A percentile compares a stretch with the other conserved stretches of the same genome.
Conservation (phyloP, 73 alveolate genomes). For the Paramecium sonneborni region DNA sequence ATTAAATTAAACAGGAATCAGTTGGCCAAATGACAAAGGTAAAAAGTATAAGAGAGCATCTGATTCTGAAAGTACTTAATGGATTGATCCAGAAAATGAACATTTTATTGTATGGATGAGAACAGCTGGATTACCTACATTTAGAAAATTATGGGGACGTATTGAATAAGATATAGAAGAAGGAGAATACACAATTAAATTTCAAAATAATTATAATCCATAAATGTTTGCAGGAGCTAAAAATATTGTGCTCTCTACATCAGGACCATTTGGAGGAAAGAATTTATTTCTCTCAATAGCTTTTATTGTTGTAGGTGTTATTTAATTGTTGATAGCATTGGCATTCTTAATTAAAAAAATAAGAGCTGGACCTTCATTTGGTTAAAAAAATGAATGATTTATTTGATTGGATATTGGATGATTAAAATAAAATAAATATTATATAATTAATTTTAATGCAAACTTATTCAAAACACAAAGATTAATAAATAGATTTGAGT, state of each 20-base stretch:
- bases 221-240: constrained; percentile 79
- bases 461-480: background rate
- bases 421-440: background rate
- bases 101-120: constrained; percentile 96
- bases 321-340: constrained; percentile 74
- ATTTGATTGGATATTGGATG: background rate
- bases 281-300: constrained; percentile 78
- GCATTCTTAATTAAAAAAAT: constrained; percentile 62
- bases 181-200: constrained; percentile 72
- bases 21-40: constrained; percentile 87
- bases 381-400: constrained; percentile 45
- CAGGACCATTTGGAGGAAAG: constrained; percentile 88
- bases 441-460: background rate
- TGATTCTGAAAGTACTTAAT: constrained; percentile 61
- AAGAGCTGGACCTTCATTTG: constrained; percentile 60
- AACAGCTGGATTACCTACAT: constrained; percentile 89
- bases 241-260: constrained; percentile 79
- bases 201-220: constrained; percentile 79
- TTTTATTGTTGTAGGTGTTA: constrained; percentile 82
- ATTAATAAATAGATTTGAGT: background rate
- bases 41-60: constrained; percentile 73
- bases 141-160: constrained; percentile 90
- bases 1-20: constrained; percentile 71
- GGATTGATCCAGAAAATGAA: constrained; percentile 87
- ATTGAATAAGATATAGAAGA: constrained; percentile 69